phyloP scores from a whole-genome alignment of 2,329 filamentous ascomycete species.

The Diaporthe sp. region DNA sequence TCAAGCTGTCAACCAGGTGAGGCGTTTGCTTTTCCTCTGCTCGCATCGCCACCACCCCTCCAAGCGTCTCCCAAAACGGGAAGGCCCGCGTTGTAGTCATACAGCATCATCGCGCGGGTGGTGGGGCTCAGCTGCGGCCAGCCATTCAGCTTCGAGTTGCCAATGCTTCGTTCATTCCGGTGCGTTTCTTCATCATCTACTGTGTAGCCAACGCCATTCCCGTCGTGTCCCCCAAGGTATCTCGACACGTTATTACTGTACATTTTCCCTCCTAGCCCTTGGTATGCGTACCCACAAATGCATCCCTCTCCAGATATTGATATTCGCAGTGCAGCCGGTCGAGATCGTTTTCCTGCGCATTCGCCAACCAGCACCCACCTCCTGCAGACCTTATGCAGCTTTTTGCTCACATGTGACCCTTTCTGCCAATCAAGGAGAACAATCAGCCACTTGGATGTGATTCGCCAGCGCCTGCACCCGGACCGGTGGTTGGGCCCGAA shows the following conservation, averaged over 20 bases:
- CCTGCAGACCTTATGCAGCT: not conserved
- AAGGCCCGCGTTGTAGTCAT: constrained; percentile 41
- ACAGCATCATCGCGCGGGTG: constrained; percentile 33
- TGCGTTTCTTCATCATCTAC: constrained; percentile 27
- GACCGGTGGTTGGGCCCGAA: constrained; percentile 9
- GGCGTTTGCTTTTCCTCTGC: not conserved
- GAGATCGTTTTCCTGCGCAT: not conserved
- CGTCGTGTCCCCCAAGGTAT: constrained; percentile 19
- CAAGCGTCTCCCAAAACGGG: constrained; percentile 34
- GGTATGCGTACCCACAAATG: not conserved
- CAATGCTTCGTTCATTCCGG: constrained; percentile 20
- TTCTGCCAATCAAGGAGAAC: not conserved
- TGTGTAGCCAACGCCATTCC: constrained; percentile 15
- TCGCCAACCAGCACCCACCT: not conserved
- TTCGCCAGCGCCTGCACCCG: not conserved
- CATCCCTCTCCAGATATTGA: not conserved
- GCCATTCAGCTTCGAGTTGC: constrained; percentile 16
- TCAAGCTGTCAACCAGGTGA: constrained; percentile 3
- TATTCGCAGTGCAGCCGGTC: constrained; percentile 5
- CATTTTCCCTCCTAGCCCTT: constrained; percentile 26
- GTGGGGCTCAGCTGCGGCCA: not conserved
- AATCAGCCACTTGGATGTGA: constrained; percentile 21
- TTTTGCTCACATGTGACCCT: not conserved
- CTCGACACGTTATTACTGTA: constrained; percentile 34
- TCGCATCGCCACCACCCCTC: constrained; percentile 28